These are phyloP conservation scores for Trichoderma afroharzianum DNA, from an alignment of 2,329 filamentous ascomycete genomes.

Conservation along the genomic window DNA sequence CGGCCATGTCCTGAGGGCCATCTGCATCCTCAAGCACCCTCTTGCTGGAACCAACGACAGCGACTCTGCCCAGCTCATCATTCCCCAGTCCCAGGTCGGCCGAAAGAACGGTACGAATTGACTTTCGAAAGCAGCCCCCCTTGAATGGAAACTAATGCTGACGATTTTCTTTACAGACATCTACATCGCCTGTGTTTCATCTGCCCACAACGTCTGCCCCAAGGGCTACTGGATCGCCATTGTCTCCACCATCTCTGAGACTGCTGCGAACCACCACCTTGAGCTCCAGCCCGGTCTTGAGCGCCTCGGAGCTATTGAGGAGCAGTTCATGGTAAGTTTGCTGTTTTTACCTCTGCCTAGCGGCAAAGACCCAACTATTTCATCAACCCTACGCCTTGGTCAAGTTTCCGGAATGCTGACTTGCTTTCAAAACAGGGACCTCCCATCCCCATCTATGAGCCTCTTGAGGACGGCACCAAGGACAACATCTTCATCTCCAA, in stretches of 20 bases:
- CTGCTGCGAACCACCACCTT: constrained; percentile 85
- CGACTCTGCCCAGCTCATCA: constrained; percentile 93
- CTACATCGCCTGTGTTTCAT: constrained; percentile 93
- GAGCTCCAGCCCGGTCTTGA: constrained; percentile 92
- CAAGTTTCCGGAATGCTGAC: not conserved
- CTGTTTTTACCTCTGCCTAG: not conserved
- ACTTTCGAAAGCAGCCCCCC: not conserved
- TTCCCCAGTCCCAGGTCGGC: constrained; percentile 94
- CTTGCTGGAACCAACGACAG: constrained; percentile 82
- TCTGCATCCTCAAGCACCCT: constrained; percentile 96
- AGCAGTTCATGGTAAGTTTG: constrained; percentile 83
- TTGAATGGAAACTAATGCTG: not conserved
- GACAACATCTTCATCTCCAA: constrained; percentile 98
- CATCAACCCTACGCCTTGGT: not conserved
- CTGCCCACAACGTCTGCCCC: constrained; percentile 95
- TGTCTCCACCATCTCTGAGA: constrained; percentile 95
- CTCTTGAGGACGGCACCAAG: constrained; percentile 72
- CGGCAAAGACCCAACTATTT: not conserved
- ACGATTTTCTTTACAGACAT: constrained; percentile 60
- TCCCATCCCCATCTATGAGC: constrained; percentile 92
- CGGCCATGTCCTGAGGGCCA: constrained; percentile 89
- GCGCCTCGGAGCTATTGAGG: constrained; percentile 87
- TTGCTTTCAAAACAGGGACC: constrained; percentile 50
- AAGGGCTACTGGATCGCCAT: constrained; percentile 99
- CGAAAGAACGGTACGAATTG: constrained; percentile 78